Percentiles rank a stretch among this genome's conserved stretches.
phyloP scores from a whole-genome alignment of 805 yeast species.

The Scheffersomyces amazonensis region DNA sequence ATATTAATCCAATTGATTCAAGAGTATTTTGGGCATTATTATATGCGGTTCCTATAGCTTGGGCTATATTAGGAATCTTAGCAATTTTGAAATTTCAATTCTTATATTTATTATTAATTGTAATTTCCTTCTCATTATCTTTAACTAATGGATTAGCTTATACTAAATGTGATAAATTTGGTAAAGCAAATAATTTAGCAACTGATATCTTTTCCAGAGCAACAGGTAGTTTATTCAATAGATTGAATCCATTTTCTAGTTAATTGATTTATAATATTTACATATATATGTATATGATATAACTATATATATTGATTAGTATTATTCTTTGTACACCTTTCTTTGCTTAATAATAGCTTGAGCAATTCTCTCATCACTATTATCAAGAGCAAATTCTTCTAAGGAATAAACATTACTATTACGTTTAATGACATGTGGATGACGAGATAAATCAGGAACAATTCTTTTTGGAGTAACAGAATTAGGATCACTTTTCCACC shows the following conservation, averaged over 20 bases:
- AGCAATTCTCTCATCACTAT: background rate
- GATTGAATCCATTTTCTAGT: conserved; percentile 41
- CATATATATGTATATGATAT: background rate
- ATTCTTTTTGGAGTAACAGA: background rate
- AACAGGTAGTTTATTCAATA: conserved; percentile 42
- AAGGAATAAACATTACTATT: background rate
- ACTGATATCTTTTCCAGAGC: conserved; percentile 53
- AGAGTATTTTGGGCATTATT: conserved; percentile 82
- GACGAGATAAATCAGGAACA: background rate
- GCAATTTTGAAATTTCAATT: conserved; percentile 79
- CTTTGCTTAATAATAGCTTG: conserved; percentile 10
- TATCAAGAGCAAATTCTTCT: background rate
- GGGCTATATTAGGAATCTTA: conserved; percentile 72
- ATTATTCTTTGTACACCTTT: conserved; percentile 6
- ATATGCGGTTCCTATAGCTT: conserved; percentile 70
- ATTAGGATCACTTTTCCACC: background rate
- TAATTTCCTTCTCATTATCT: conserved; percentile 69
- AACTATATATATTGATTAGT: background rate
- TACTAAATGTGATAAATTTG: conserved; percentile 88
- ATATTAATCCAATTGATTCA: conserved; percentile 88
- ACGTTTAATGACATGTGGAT: background rate
- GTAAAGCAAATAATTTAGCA: conserved; percentile 73
- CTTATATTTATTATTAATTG: conserved; percentile 58
- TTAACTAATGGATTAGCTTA: conserved; percentile 85
- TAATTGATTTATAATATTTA: background rate